Percentiles rank a stretch among this genome's conserved stretches.
Evolutionary conservation across 2,329 filamentous ascomycete genomes (phyloP).

Genomic region (Fusarium marasasianum): DNA sequence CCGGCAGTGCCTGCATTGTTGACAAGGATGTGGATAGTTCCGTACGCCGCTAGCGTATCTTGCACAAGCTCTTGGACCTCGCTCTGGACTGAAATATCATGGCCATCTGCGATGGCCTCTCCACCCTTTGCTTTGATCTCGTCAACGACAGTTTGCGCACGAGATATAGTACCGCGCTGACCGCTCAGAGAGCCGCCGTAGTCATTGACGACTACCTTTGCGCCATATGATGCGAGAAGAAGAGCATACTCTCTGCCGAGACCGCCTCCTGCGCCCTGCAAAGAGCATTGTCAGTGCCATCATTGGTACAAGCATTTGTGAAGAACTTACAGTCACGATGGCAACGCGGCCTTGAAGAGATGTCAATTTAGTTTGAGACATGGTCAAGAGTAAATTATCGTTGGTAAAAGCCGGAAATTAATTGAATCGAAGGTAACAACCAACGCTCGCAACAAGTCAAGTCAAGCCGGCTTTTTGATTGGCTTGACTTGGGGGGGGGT

Average conservation of each 20-base stretch:
- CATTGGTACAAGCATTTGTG: accelerated
- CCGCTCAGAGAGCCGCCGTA: not conserved
- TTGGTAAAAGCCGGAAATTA: not conserved
- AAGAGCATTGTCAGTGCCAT: not conserved
- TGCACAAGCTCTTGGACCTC: not conserved
- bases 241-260: not conserved
- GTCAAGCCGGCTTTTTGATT: no score
- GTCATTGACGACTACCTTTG: not conserved
- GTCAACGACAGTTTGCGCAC: not conserved
- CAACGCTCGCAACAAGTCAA: no score
- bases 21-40: not conserved
- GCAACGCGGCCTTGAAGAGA: not conserved
- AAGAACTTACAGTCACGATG: not conserved
- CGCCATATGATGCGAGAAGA: not conserved
- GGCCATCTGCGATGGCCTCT: not conserved
- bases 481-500: no score
- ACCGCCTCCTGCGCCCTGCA: not conserved
- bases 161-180: not conserved
- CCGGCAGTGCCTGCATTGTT: not conserved
- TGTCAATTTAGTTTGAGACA: not conserved
- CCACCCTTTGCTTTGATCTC: not conserved
- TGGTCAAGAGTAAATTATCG: not conserved
- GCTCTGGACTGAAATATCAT: not conserved
- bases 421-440: no score
- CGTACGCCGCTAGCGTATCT: not conserved